Evolutionary conservation across 2,329 filamentous ascomycete genomes (phyloP).

Genomic region (Botrytis cinerea): DNA sequence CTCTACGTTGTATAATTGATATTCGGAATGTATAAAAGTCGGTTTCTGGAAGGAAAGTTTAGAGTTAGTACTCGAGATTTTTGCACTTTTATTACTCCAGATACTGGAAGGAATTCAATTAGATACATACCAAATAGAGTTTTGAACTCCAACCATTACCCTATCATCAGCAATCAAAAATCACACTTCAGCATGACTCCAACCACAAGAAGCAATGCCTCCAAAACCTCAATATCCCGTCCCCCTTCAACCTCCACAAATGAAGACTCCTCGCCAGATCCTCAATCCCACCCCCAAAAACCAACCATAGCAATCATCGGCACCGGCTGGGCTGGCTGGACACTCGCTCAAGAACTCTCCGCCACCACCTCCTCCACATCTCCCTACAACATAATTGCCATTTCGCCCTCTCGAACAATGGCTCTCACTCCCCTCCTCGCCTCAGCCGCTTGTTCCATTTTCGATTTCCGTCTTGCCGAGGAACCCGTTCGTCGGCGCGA

Average conservation of each 20-base stretch:
- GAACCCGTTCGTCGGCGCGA: constrained; percentile 41
- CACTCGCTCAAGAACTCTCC: constrained; percentile 43
- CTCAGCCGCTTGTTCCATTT: constrained; percentile 48
- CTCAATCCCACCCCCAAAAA: neutral
- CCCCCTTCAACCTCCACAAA: neutral
- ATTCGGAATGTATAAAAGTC: neutral
- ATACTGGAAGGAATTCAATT: neutral
- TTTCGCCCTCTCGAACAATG: constrained; percentile 47
- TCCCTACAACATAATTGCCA: constrained; percentile 44
- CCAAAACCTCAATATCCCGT: neutral
- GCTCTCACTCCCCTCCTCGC: constrained; percentile 50
- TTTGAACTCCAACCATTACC: neutral
- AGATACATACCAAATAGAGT: neutral
- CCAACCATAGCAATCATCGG: constrained; percentile 16
- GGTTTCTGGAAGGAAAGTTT: neutral
- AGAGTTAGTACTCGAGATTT: neutral
- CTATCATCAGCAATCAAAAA: neutral
- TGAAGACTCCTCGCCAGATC: neutral
- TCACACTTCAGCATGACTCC: neutral
- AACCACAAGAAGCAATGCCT: neutral
- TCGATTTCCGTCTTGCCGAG: constrained; percentile 48
- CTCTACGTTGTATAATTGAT: neutral
- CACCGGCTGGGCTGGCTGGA: constrained; percentile 42
- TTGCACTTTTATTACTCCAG: neutral
- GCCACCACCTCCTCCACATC: constrained; percentile 34